Percentiles rank a stretch among this genome's conserved stretches.
These are phyloP conservation scores for Globisporangium abappressorium DNA, from an alignment of 352 stramenopile genomes.

Conservation along the genomic window DNA sequence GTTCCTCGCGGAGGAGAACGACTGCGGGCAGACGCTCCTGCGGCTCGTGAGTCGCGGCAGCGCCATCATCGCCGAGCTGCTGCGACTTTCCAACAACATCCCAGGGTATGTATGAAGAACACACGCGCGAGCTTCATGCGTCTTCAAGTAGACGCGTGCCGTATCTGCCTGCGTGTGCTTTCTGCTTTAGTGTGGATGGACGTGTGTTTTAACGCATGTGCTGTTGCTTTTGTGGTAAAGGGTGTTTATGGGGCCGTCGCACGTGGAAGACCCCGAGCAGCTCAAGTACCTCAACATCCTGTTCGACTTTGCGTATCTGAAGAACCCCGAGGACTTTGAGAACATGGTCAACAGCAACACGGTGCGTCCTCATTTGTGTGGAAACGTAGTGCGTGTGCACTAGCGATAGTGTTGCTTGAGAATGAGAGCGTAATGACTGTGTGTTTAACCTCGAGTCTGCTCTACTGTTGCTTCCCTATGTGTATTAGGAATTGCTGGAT, in stretches of 20 bases:
- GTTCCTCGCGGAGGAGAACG: conserved; percentile 90
- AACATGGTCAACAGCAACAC: conserved; percentile 91
- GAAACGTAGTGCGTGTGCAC: not conserved
- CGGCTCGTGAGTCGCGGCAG: conserved; percentile 89
- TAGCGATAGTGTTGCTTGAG: not conserved
- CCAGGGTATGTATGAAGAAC: conserved; percentile 42
- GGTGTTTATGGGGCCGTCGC: conserved; percentile 82
- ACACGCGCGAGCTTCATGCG: not conserved
- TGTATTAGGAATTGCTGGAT: conserved; percentile 67
- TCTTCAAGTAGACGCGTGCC: too few relatives aligned
- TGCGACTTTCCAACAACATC: conserved; percentile 91
- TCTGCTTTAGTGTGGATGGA: not conserved
- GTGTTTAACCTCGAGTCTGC: not conserved
- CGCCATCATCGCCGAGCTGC: conserved; percentile 91
- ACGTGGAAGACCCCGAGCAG: conserved; percentile 87
- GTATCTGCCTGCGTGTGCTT: not conserved
- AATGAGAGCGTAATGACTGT: not conserved
- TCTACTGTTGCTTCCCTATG: not conserved
- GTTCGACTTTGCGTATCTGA: conserved; percentile 95
- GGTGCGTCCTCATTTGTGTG: conserved; percentile 28
- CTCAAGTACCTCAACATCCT: conserved; percentile 91
- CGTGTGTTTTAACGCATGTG: not conserved
- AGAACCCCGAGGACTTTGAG: conserved; percentile 94
- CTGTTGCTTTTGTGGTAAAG: conserved; percentile 25
- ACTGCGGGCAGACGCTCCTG: conserved; percentile 94